These are phyloP conservation scores for Ceratobasidium sp. DNA, from an alignment of 1,284 basidiomycete genomes.

Conservation along the genomic window DNA sequence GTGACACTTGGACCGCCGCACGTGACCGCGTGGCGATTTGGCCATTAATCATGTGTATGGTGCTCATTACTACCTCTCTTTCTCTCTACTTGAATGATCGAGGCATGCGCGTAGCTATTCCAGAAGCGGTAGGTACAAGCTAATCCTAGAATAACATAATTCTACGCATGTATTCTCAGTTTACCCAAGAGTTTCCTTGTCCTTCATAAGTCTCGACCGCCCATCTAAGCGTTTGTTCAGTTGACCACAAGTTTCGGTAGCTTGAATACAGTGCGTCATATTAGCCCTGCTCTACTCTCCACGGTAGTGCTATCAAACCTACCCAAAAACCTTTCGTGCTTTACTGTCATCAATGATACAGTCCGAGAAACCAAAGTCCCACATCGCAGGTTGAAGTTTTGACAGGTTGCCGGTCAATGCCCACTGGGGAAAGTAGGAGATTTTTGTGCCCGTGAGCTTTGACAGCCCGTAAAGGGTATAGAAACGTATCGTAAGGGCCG, in stretches of 20 bases:
- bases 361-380: slow-evolving; percentile 14
- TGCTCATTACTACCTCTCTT: too few relatives aligned
- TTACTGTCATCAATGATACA: slow-evolving; percentile 14
- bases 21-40: slow-evolving; percentile 16
- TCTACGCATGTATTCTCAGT: background rate
- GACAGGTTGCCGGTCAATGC: background rate
- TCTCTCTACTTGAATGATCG: too few relatives aligned
- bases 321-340: slow-evolving; percentile 20
- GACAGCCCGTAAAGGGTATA: background rate
- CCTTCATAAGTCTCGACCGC: slow-evolving; percentile 18
- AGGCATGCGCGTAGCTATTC: background rate
- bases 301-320: background rate
- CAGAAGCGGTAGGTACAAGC: too few relatives aligned
- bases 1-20: slow-evolving; percentile 2
- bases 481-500: background rate
- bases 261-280: background rate
- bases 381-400: slow-evolving; percentile 13
- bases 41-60: too few relatives aligned
- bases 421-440: slow-evolving; percentile 12
- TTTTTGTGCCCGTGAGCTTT: slow-evolving; percentile 6
- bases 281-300: background rate
- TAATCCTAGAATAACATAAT: too few relatives aligned
- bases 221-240: slow-evolving; percentile 27
- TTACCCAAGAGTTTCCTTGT: too few relatives aligned
- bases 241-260: slow-evolving; percentile 30